Evolutionary conservation across 2,329 filamentous ascomycete genomes (phyloP).

Genomic region (Zalaria obscura): DNA sequence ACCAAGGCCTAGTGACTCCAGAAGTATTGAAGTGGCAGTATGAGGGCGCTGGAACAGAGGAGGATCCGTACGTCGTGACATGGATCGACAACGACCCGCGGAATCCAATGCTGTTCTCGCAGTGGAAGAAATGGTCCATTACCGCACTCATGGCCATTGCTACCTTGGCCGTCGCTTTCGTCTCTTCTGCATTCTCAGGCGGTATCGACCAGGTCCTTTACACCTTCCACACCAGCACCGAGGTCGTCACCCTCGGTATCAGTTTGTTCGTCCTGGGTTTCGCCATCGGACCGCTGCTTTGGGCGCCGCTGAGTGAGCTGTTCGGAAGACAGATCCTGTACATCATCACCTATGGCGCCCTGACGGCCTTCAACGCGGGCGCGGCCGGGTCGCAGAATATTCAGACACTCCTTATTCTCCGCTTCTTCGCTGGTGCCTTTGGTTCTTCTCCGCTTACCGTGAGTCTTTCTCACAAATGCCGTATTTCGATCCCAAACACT

Average conservation of each 20-base stretch:
- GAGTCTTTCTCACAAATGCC: background rate
- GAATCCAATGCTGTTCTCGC: constrained; percentile 49
- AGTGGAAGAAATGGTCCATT: constrained; percentile 49
- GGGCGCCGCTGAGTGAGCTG: constrained; percentile 48
- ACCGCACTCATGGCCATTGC: constrained; percentile 50
- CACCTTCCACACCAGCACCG: constrained; percentile 38
- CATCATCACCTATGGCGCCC: constrained; percentile 19
- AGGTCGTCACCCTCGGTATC: constrained; percentile 46
- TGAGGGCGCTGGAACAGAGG: constrained; percentile 40
- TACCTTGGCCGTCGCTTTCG: constrained; percentile 55
- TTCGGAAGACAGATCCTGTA: constrained; percentile 33
- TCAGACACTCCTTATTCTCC: constrained; percentile 27
- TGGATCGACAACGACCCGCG: constrained; percentile 53
- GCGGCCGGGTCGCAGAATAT: constrained; percentile 30
- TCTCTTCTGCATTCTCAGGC: constrained; percentile 53
- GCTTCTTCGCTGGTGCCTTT: constrained; percentile 30
- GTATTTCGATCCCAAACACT: background rate
- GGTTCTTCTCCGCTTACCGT: constrained; percentile 26
- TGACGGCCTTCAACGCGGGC: constrained; percentile 27
- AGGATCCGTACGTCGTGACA: constrained; percentile 52
- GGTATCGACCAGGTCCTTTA: constrained; percentile 39
- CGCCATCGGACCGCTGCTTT: constrained; percentile 42
- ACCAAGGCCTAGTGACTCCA: constrained; percentile 18
- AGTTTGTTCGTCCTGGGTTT: constrained; percentile 53
- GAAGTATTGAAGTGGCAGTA: constrained; percentile 19